Base-by-base conservation (phyloP, 2,329 filamentous ascomycete species). In the Davidsoniella neocaledoniae region DNA sequence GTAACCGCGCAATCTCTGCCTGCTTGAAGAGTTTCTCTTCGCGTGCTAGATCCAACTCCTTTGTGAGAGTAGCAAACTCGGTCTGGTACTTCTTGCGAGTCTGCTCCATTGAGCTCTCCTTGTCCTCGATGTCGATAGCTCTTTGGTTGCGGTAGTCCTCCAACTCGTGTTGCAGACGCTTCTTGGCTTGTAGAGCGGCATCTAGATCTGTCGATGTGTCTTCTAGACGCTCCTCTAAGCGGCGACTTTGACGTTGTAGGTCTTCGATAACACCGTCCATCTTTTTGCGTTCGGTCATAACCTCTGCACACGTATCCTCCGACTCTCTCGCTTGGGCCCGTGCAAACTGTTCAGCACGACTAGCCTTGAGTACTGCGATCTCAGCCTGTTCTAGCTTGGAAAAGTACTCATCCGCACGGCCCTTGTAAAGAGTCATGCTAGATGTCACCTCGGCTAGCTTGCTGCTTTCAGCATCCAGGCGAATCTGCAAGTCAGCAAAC, bases 1-100 rank as follows among this genome's bases (percentile, higher is more conserved):
- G 82, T 48, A 98, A 73, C 42, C 86, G 80, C 14, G 82, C 76
- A 55, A 90, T 93, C 64, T 95, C 88, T 36, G 83, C 78, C 57
- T 91, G 86, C 75, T 74, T 90, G 74, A 69, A 95, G 66, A 70
- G 83, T 72, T 72, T 79, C 65, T 93, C 90, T 62, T 96, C 88
- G 36, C 91, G 83, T 57, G 94, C 88, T 54, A 94, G 76, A 61
- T 96, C 90, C 23, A 98, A 77, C 65, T 98, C 91, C 58, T 88
- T 87, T 48, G 84, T 91, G 45, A 96, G 70, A 3, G 83, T 83
- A 14, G 86, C 83, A 61, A 95, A 86, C 63, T 98, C 90, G 40
- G 81, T 76, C 62, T 96, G 91, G 62, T 96, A 98, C 71, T 96
- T 98, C 72, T 90, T 91, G 59, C 90, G 79, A 41, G 90, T 95